These are phyloP conservation scores for Fusarium guadeloupense DNA, from an alignment of 2,329 filamentous ascomycete genomes.

Conservation along the genomic window DNA sequence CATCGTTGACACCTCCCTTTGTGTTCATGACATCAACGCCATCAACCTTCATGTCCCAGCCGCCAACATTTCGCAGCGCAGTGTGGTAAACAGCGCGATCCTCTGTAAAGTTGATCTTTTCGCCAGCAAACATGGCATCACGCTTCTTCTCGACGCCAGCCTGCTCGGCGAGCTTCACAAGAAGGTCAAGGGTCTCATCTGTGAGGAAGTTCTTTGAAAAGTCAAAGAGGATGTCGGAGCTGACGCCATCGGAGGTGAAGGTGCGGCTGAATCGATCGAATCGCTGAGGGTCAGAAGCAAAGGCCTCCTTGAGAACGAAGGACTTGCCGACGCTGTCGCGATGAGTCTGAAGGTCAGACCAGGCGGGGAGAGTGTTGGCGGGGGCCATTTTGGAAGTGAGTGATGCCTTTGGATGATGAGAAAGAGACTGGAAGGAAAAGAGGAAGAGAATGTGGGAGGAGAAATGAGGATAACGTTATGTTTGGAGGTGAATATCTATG, in stretches of 20 bases:
- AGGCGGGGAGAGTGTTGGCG: conserved; percentile 85
- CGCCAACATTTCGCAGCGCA: conserved; percentile 89
- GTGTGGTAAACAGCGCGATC: conserved; percentile 94
- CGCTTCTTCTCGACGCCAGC: conserved; percentile 91
- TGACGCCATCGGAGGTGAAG: conserved; percentile 82
- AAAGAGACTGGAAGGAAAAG: not conserved
- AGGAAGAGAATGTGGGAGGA: conserved; percentile 13
- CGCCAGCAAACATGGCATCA: conserved; percentile 96
- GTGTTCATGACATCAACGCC: conserved; percentile 92
- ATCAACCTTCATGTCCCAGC: conserved; percentile 84
- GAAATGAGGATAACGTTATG: conserved; percentile 25
- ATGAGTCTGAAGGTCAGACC: conserved; percentile 91
- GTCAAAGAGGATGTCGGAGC: conserved; percentile 94
- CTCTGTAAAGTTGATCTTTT: conserved; percentile 99
- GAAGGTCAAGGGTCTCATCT: conserved; percentile 86
- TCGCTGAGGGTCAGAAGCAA: conserved; percentile 85
- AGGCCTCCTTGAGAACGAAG: conserved; percentile 93
- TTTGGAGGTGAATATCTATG: not conserved
- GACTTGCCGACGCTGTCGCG: conserved; percentile 86
- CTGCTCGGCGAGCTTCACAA: conserved; percentile 91
- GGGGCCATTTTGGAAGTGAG: conserved; percentile 69
- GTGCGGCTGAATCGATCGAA: conserved; percentile 91
- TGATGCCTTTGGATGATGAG: not conserved
- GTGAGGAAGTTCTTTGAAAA: conserved; percentile 99
- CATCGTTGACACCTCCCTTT: conserved; percentile 86